Evolutionary conservation across 2,329 filamentous ascomycete genomes (phyloP).

Genomic region (Colletotrichum eremochloae): DNA sequence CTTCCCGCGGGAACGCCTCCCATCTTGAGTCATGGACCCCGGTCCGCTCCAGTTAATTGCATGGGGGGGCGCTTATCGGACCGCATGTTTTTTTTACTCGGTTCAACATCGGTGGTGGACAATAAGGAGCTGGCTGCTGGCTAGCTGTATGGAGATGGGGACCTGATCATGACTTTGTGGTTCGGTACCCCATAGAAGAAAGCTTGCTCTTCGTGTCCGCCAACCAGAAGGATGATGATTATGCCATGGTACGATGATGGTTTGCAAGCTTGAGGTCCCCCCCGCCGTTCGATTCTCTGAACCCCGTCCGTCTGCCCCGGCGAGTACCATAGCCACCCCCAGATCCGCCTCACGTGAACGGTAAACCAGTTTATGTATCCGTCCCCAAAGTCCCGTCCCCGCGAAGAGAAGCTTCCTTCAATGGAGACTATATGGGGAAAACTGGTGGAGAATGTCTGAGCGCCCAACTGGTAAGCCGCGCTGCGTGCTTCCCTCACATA

Average conservation of each 20-base stretch:
- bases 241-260: background rate
- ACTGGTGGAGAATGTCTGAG: constrained; percentile 23
- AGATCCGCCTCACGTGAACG: background rate
- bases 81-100: too few species aligned
- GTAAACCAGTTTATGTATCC: background rate
- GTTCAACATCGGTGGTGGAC: background rate
- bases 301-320: too few species aligned
- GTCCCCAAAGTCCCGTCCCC: constrained; percentile 17
- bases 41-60: background rate
- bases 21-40: constrained; percentile 37
- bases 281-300: background rate
- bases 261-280: too few species aligned
- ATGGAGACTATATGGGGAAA: constrained; percentile 32
- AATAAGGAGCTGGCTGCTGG: background rate
- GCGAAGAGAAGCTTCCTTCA: constrained; percentile 31
- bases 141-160: background rate
- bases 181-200: constrained; percentile 22
- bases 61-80: background rate
- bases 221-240: constrained; percentile 25
- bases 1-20: constrained; percentile 18
- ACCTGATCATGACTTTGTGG: background rate
- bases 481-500: background rate
- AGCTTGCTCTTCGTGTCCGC: constrained; percentile 24
- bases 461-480: background rate
- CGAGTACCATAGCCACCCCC: too few species aligned